phyloP scores from a whole-genome alignment of 2,329 filamentous ascomycete species.

The Aspergillus sp. region DNA sequence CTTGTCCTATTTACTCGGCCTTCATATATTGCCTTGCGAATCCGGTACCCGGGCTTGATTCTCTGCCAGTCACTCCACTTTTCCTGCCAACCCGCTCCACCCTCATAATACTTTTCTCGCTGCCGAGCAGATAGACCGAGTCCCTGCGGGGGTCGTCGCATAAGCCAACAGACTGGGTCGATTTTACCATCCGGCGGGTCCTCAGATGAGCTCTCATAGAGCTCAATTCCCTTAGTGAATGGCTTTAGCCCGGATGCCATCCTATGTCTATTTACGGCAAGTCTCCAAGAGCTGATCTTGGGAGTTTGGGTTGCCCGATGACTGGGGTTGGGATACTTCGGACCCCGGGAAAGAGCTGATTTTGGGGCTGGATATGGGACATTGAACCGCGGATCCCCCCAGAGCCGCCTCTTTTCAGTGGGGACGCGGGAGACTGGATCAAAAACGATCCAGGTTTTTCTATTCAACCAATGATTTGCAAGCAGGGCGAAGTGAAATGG shows the following conservation, averaged over 20 bases:
- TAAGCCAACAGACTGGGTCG: constrained; percentile 42
- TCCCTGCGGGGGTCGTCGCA: constrained; percentile 42
- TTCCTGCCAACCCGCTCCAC: constrained; percentile 41
- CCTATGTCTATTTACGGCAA: constrained; percentile 36
- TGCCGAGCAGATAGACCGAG: constrained; percentile 36
- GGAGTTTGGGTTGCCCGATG: constrained; percentile 25
- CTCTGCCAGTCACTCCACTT: constrained; percentile 41
- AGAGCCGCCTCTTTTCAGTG: constrained; percentile 27
- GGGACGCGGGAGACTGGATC: constrained; percentile 40
- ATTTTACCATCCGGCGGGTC: constrained; percentile 39
- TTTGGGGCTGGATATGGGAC: constrained; percentile 26
- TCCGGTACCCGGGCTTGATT: constrained; percentile 34
- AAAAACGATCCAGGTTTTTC: constrained; percentile 39
- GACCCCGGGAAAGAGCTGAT: constrained; percentile 13
- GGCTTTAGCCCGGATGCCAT: constrained; percentile 29
- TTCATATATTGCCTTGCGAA: constrained; percentile 37
- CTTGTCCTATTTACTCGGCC: constrained; percentile 37
- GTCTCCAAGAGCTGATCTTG: constrained; percentile 41
- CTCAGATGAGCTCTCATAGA: constrained; percentile 38
- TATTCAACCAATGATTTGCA: constrained; percentile 45
- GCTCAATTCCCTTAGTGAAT: constrained; percentile 28
- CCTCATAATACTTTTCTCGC: constrained; percentile 40
- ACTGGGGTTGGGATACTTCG: constrained; percentile 26
- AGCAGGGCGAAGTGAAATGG: constrained; percentile 41
- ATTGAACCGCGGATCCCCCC: constrained; percentile 39